phyloP scores from a whole-genome alignment of 139 green algal genomes.

The Asterochloris erici region DNA sequence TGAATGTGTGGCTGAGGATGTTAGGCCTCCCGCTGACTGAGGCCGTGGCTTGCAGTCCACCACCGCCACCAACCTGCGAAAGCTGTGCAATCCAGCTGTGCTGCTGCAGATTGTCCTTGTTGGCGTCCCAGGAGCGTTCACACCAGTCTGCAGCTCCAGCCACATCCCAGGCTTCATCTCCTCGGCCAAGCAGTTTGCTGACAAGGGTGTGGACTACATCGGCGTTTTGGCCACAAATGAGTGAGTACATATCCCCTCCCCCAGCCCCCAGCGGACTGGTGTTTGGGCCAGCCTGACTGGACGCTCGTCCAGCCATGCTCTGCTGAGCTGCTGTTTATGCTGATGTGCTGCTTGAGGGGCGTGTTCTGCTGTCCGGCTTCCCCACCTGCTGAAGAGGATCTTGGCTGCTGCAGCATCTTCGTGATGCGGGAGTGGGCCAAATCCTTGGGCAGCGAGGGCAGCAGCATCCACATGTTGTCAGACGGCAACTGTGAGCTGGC shows the following conservation, averaged over 20 bases:
- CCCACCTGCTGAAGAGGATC: not conserved
- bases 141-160: slow-evolving; percentile 14
- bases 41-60: not conserved
- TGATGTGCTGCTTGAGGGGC: not conserved
- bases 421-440: slow-evolving; percentile 18
- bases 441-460: not conserved
- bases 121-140: slow-evolving; percentile 11
- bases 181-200: not conserved
- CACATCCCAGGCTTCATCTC: slow-evolving; percentile 8
- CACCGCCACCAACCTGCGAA: no score
- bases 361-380: not conserved
- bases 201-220: slow-evolving; percentile 11
- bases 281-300: not conserved
- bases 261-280: not conserved
- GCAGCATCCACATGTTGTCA: slow-evolving; percentile 9
- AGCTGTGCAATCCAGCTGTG: no score
- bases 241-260: not conserved
- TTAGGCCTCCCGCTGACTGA: not conserved
- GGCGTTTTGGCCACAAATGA: slow-evolving; percentile 10
- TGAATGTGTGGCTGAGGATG: not conserved
- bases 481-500: slow-evolving; percentile 11
- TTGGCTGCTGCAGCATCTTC: slow-evolving; percentile 4
- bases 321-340: not conserved
- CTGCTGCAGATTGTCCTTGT: not conserved
- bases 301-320: not conserved